These are phyloP conservation scores for Ploettnerulaceae sp. DNA, from an alignment of 2,329 filamentous ascomycete species.

Conservation along the genomic window DNA sequence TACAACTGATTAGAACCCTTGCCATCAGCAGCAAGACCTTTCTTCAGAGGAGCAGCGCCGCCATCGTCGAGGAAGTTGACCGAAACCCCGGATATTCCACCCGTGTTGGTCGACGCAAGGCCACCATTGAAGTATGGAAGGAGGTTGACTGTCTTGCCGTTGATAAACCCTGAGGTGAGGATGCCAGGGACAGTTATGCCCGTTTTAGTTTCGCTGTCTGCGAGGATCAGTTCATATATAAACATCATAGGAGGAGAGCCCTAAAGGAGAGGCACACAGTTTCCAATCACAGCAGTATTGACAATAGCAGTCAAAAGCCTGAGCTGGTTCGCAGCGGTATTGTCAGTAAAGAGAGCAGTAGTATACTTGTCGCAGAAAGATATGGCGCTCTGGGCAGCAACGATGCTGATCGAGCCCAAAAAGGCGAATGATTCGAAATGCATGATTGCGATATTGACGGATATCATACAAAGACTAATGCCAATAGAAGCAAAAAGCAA, in stretches of 20 bases:
- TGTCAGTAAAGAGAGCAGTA: constrained; percentile 51
- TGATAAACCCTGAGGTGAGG: constrained; percentile 45
- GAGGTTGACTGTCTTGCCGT: constrained; percentile 50
- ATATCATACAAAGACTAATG: not conserved
- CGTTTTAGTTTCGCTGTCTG: constrained; percentile 49
- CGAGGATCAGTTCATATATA: constrained; percentile 8
- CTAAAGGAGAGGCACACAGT: constrained; percentile 39
- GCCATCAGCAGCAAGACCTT: constrained; percentile 50
- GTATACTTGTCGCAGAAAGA: constrained; percentile 63
- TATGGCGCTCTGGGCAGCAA: constrained; percentile 40
- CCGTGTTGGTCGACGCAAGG: constrained; percentile 49
- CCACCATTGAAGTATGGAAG: constrained; percentile 54
- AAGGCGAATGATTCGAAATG: constrained; percentile 23
- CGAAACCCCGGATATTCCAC: constrained; percentile 40
- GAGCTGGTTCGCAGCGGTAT: constrained; percentile 54
- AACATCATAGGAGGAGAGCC: no score
- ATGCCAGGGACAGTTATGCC: constrained; percentile 53
- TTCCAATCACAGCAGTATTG: constrained; percentile 61
- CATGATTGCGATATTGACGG: constrained; percentile 22
- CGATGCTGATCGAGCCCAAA: constrained; percentile 12
- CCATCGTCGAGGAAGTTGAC: constrained; percentile 60
- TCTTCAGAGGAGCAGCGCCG: constrained; percentile 49
- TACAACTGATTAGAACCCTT: constrained; percentile 52
- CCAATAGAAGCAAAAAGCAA: constrained; percentile 6
- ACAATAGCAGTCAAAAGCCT: constrained; percentile 52